Evolutionary conservation across 495 filamentous ascomycete genomes (phyloP).

Genomic region (Penicillium verhagenii): DNA sequence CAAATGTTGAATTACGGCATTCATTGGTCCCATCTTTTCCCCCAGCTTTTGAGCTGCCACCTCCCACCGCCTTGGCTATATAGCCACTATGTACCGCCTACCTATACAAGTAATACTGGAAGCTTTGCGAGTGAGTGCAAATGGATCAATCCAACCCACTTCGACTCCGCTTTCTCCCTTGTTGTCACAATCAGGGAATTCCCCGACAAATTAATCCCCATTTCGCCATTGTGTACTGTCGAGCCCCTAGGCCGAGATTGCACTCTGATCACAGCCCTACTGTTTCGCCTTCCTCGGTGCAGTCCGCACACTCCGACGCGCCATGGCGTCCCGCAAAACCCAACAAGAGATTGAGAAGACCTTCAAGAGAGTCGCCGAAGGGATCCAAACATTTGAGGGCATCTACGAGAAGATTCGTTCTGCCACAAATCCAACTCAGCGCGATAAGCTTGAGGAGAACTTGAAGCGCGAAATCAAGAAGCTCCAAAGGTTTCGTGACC

Average conservation of each 20-base stretch:
- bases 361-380: slow-evolving; percentile 95
- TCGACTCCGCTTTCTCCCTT: slow-evolving; percentile 14
- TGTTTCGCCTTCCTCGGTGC: slow-evolving; percentile 10
- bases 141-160: slow-evolving; percentile 15
- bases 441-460: slow-evolving; percentile 96
- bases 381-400: slow-evolving; percentile 84
- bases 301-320: slow-evolving; percentile 21
- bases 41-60: background rate
- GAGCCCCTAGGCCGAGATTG: slow-evolving; percentile 20
- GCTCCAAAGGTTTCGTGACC: slow-evolving; percentile 91
- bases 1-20: too few relatives aligned
- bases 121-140: slow-evolving; percentile 28
- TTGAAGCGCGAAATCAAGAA: slow-evolving; percentile 99
- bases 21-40: too few relatives aligned
- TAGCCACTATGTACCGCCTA: slow-evolving; percentile 25
- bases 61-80: background rate
- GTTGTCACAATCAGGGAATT: slow-evolving; percentile 15
- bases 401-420: slow-evolving; percentile 96
- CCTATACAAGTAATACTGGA: slow-evolving; percentile 19
- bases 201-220: slow-evolving; percentile 6
- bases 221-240: slow-evolving; percentile 7
- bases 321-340: slow-evolving; percentile 92
- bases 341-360: slow-evolving; percentile 97
- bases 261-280: slow-evolving; percentile 18
- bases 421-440: slow-evolving; percentile 87